A percentile compares a stretch with the other conserved stretches of the same genome.
These are phyloP conservation scores for Botrytis cinerea DNA, from an alignment of 2,329 filamentous ascomycete species.

Conservation along the genomic window DNA sequence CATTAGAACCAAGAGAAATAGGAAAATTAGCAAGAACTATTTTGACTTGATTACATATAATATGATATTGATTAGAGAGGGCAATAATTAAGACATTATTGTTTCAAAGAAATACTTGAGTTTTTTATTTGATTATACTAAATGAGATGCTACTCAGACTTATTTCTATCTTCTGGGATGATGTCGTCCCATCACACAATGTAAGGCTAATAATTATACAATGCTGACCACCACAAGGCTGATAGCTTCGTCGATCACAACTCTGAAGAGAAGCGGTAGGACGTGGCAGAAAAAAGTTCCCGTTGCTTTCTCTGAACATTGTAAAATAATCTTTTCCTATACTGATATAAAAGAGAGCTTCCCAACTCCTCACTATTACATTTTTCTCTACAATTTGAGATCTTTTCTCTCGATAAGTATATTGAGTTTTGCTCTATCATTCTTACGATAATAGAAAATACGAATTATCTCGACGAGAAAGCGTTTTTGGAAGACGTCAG, in stretches of 20 bases:
- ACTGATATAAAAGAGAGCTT: not conserved
- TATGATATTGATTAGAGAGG: not conserved
- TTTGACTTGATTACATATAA: not conserved
- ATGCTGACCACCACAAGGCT: slow-evolving; percentile 1
- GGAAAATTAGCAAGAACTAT: not conserved
- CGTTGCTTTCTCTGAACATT: not conserved
- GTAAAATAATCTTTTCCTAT: not conserved
- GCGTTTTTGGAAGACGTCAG: not conserved
- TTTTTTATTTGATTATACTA: too few species aligned
- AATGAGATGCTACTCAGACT: not conserved
- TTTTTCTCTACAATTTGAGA: not conserved
- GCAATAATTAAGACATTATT: not conserved
- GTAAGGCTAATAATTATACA: not conserved
- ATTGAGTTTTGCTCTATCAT: too few species aligned
- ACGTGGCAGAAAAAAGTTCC: slow-evolving; percentile 8
- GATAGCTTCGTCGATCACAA: not conserved
- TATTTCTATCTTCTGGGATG: not conserved
- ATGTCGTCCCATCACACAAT: not conserved
- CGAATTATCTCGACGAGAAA: not conserved
- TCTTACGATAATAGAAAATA: not conserved
- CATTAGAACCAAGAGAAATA: not conserved
- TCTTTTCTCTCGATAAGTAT: not conserved
- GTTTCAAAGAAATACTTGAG: not conserved
- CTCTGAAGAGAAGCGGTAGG: not conserved
- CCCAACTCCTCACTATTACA: not conserved